Evolutionary conservation across 345 rosid genomes (phyloP), one percentile per base, ranked within the genome.

Genomic region (Hibiscus syriacus): DNA sequence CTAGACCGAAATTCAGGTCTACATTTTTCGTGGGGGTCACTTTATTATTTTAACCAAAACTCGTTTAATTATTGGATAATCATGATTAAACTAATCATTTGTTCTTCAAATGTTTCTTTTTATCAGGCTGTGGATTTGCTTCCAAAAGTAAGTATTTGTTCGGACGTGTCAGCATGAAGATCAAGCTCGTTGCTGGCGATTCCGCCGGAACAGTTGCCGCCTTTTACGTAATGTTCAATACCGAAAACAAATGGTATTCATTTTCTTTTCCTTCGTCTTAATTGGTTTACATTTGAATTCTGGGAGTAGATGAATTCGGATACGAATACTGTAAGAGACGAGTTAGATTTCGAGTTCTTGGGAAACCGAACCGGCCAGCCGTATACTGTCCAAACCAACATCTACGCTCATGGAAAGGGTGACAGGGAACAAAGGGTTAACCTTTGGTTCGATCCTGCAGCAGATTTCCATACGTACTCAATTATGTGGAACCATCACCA

Each of bases 401-500:
- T 93, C 62, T 93, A 75, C 70, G 96, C 92, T 72, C 93, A 87
- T 75, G 97, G 98, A 6, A 90, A 93, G 77, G 98, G 97, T 22
- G 92, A 90, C 56, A 80, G 88, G 73, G 98, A 90, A 68, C 97
- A 93, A 76, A 84, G 97, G 58, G 79, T 93, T 50, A 90, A 93
- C 78, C 88, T 93, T 7, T 93, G 98, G 98, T 90, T 93, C 68
- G 98, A 93, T 60, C 98, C 98, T 1, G 30, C 98, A 6, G 76
- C 77, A 22, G 94, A 82, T 34, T 93, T 73, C 73, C 98, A 93
- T 78, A 76, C 76, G 55, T 90, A 90, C 81, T 5, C 83, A 30
- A 81, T 93, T 30, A 62, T 74, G 38, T 93, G 97, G 98, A 82
- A 86, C 80, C 98, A 88, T 68, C 73, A 13, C 45, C 88, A 83